Conservation (phyloP, 179 eudicot genomes). For the Silene noctiflora region DNA sequence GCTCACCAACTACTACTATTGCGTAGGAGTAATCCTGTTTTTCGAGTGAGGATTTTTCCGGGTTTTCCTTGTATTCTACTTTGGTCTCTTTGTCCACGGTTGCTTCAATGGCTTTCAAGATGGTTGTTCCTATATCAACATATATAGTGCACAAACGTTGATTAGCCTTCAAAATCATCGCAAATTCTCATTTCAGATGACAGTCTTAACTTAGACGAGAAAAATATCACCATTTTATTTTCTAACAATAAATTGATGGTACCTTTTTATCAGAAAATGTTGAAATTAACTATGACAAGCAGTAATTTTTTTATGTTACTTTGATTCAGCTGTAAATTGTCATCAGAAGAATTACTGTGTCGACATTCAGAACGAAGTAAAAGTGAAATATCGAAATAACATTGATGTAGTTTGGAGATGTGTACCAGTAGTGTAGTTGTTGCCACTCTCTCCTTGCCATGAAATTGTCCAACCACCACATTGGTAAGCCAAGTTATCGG, state of each 20-base stretch:
- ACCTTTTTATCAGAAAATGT: too few relatives aligned
- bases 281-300: too few relatives aligned
- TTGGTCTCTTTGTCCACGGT: slow-evolving; percentile 29
- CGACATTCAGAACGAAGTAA: too few relatives aligned
- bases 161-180: neutral
- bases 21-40: slow-evolving; percentile 24
- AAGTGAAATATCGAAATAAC: neutral
- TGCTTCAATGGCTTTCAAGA: slow-evolving; percentile 26
- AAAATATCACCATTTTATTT: too few relatives aligned
- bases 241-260: too few relatives aligned
- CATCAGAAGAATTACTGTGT: too few relatives aligned
- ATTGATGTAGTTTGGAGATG: neutral
- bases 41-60: slow-evolving; percentile 14
- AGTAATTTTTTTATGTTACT: neutral
- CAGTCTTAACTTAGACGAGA: too few relatives aligned
- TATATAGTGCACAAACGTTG: neutral
- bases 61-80: slow-evolving; percentile 28
- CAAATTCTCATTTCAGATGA: too few relatives aligned
- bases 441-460: slow-evolving; percentile 41
- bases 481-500: slow-evolving; percentile 70
- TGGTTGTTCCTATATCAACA: slow-evolving; percentile 27
- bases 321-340: neutral
- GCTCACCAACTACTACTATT: slow-evolving; percentile 30
- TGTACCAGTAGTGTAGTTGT: slow-evolving; percentile 37
- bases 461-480: slow-evolving; percentile 86